These are phyloP conservation scores for Ogataea methylovora DNA, from an alignment of 805 yeast genomes.

Conservation along the genomic window DNA sequence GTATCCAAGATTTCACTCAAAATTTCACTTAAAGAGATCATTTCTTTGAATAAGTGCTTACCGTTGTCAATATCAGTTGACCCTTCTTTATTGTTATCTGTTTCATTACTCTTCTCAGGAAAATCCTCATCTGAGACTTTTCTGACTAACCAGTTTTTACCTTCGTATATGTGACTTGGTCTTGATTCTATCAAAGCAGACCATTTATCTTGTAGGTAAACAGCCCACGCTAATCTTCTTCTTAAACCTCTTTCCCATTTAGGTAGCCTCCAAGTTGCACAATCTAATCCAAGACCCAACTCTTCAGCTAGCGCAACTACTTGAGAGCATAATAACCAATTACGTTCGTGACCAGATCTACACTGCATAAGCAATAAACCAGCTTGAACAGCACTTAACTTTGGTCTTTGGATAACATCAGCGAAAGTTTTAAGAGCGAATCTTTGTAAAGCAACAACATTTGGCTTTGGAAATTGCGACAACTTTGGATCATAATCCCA, in stretches of 20 bases:
- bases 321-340: slow-evolving; percentile 82
- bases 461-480: slow-evolving; percentile 72
- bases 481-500: slow-evolving; percentile 85
- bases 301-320: slow-evolving; percentile 87
- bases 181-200: slow-evolving; percentile 71
- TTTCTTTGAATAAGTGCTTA: slow-evolving; percentile 56
- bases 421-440: slow-evolving; percentile 59
- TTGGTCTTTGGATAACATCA: slow-evolving; percentile 78
- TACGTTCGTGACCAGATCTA: slow-evolving; percentile 47
- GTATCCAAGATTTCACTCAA: slow-evolving; percentile 64
- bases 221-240: slow-evolving; percentile 92
- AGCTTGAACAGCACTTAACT: slow-evolving; percentile 86
- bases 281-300: slow-evolving; percentile 84
- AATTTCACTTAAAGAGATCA: slow-evolving; percentile 60
- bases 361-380: slow-evolving; percentile 73
- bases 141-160: slow-evolving; percentile 73
- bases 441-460: slow-evolving; percentile 58
- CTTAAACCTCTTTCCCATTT: slow-evolving; percentile 92
- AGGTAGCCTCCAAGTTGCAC: slow-evolving; percentile 86
- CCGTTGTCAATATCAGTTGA: slow-evolving; percentile 68
- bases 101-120: slow-evolving; percentile 53
- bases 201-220: slow-evolving; percentile 91
- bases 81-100: slow-evolving; percentile 36
- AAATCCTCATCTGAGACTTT: slow-evolving; percentile 68
- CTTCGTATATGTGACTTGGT: slow-evolving; percentile 72